Evolutionary conservation across 768 basidiomycete genomes (phyloP), one percentile per base, ranked within the genome.

Genomic region (Cubamyces lactineus): DNA sequence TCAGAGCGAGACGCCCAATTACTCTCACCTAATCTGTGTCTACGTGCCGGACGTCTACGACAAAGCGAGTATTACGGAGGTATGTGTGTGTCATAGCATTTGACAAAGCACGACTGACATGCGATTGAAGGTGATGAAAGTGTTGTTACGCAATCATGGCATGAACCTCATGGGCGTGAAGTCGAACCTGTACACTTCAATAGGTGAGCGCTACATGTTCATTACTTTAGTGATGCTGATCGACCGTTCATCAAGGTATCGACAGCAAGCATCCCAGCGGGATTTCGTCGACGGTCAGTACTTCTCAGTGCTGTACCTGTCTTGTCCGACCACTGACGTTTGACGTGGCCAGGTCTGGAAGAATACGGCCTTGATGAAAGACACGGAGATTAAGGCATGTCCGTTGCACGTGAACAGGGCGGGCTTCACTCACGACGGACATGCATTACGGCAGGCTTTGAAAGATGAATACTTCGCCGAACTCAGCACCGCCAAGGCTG

Each of bases 251-350:
- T 53, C n/a, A 67, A 85, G 88, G 86, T 1, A 75, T 92, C 58
- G 87, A 91, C 66, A 90, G 88, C 73, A 92, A 92, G 69, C 90
- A 91, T 69, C 72, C 85, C 0, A 89, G 88, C 69, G 87, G 89
- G 8, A 80, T 92, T 53, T 82, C 80, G 42, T 86, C 89, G 23
- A 90, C 89, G 62, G 89, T 88, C 59, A 48, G 80, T 71, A 15
- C 24, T 9, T 23, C 47, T 24, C 13, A 5, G 49, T n/a, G 38
- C 23, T 45, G 21, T 55, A 54, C 16, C 56, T 52, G 9, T 42
- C 26, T 19, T 59, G 34, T 58, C 21, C 53, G 17, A 15, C 24
- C 12, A 28, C 60, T 19, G 56, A 51, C 62, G 28, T 21, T 21
- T 53, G 43, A 64, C 46, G 21, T 43, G n/a, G 13, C 40, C 62